These are phyloP conservation scores for Podospora australis DNA, from an alignment of 495 filamentous ascomycete species.

Conservation along the genomic window DNA sequence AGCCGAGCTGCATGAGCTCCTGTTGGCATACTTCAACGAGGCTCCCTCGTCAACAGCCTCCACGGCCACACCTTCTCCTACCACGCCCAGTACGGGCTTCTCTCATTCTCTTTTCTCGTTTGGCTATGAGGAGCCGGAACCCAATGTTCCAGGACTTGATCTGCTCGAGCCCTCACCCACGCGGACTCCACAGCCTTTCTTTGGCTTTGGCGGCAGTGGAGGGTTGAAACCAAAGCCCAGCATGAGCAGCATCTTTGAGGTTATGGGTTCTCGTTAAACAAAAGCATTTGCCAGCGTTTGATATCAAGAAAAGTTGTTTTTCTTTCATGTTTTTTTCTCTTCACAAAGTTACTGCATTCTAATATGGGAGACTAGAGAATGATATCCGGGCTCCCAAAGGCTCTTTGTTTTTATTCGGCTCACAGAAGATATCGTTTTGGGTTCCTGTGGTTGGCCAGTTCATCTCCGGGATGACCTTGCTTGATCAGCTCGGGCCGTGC, in stretches of 20 bases:
- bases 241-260: conserved; percentile 35
- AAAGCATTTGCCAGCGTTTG: not conserved
- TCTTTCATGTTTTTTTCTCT: not conserved
- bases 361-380: not conserved
- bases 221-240: conserved; percentile 17
- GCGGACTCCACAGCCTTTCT: conserved; percentile 12
- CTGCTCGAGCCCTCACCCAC: conserved; percentile 31
- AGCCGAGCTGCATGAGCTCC: conserved; percentile 26
- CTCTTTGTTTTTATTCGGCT: not conserved
- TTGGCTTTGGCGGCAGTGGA: conserved; percentile 3
- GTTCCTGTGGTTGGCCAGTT: not conserved
- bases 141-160: conserved; percentile 21
- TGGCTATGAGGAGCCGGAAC: conserved; percentile 12
- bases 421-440: not conserved
- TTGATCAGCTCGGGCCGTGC: not conserved
- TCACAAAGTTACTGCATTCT: conserved; percentile 1
- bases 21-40: conserved; percentile 26
- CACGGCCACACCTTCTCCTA: conserved; percentile 24
- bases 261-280: conserved; percentile 20
- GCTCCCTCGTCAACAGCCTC: conserved; percentile 15
- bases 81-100: conserved; percentile 18
- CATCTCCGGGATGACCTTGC: not conserved
- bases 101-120: conserved; percentile 19
- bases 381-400: conserved; percentile 9
- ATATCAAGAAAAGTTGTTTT: not conserved